Evolutionary conservation across 495 filamentous ascomycete species (phyloP), one percentile per base, ranked within the genome.

Genomic region (Aspergillus avenaceus): DNA sequence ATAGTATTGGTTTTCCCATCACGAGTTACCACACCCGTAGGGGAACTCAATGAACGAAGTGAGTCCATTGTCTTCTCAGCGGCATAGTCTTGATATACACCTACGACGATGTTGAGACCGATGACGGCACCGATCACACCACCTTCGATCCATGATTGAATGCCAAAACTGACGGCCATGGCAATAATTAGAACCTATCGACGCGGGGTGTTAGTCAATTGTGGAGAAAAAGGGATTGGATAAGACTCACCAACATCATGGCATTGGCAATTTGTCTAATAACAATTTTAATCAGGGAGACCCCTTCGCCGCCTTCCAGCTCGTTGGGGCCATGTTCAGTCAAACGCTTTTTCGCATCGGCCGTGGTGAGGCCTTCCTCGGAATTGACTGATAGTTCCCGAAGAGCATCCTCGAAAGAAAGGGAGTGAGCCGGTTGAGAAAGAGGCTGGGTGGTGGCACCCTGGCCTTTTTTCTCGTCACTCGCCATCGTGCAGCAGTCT

Each of bases 31-130:
- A 64, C 75, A 6, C 81, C 82, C 0, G 82, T 84, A 3, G 83
- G 84, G 0, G 84, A 85, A 52, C 76, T 81, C 11, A 86, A 67
- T 6, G 74, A 80, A 8, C 82, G 71, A 28, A 89, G 65, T 1
- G 84, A 87, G 50, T 85, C 82, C 84, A 88, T 87, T 2, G 83
- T 89, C 72, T 89, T 87, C 59, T 85, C 84, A 5, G 85, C 85
- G 11, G 76, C 75, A 62, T 81, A 88, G 51, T 89, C 85, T 58
- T 88, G 84, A 47, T 80, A 79, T 49, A 87, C 87, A 4, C 85
- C 85, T 26, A 88, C 80, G 19, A 81, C 65, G 53, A 88, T 75
- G 56, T 88, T 88, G 43, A 87, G 72, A 1, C 73, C 60, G 44
- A 88, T 84, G 46, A 88, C 84, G 8, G 77, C 78, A 22, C 72